Evolutionary conservation across 2,329 filamentous ascomycete genomes (phyloP).

Genomic region (Sporothrix pallida): DNA sequence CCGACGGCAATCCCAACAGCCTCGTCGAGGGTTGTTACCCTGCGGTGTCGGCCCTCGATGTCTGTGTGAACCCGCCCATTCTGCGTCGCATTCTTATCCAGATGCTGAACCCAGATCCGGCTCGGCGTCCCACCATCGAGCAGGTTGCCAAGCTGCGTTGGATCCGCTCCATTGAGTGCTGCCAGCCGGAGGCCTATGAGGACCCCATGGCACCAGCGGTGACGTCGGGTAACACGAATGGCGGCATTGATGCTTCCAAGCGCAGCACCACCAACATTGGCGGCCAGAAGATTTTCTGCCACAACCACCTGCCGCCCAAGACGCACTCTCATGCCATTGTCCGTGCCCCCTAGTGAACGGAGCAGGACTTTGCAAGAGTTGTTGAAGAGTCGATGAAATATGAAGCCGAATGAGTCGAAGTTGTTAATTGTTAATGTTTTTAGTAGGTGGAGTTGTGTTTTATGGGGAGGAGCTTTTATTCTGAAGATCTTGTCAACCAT

Average conservation of each 20-base stretch:
- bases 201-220: constrained; percentile 52
- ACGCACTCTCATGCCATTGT: constrained; percentile 41
- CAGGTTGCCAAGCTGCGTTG: constrained; percentile 74
- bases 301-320: constrained; percentile 62
- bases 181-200: constrained; percentile 72
- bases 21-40: constrained; percentile 56
- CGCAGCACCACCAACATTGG: constrained; percentile 53
- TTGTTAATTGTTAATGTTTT: not conserved
- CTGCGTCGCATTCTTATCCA: constrained; percentile 74
- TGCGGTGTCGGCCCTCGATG: constrained; percentile 68
- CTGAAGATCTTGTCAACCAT: not conserved
- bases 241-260: constrained; percentile 67
- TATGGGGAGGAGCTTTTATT: not conserved
- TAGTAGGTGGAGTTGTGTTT: not conserved
- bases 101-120: constrained; percentile 83
- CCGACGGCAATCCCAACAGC: constrained; percentile 55
- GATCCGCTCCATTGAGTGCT: constrained; percentile 78
- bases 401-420: not conserved
- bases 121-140: constrained; percentile 70
- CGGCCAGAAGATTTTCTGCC: constrained; percentile 61
- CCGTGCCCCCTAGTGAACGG: constrained; percentile 12
- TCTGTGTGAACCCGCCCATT: constrained; percentile 67
- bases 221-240: constrained; percentile 35
- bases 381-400: not conserved
- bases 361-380: not conserved